Conservation (phyloP, 441 rosid genomes). For the Dalechampia spathulata region DNA sequence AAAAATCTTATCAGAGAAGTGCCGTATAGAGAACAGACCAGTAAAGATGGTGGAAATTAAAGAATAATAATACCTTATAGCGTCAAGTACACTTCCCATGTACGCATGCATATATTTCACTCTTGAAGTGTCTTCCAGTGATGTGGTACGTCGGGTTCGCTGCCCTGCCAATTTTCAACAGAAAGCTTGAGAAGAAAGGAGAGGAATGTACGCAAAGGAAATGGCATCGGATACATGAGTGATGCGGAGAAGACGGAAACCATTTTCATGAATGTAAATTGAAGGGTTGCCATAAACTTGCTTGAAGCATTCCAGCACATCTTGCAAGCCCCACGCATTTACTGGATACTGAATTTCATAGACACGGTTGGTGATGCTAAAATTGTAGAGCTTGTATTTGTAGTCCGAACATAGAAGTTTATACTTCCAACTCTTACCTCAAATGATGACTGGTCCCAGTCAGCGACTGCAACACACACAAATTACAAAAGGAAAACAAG, state of each 20-base stretch:
- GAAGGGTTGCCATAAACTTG: conserved; percentile 57
- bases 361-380: too few relatives aligned
- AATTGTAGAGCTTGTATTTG: too few relatives aligned
- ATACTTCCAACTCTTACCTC: conserved; percentile 19
- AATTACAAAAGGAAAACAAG: conserved; percentile 2
- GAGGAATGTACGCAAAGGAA: too few relatives aligned
- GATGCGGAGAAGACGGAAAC: conserved; percentile 24
- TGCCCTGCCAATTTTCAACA: conserved; percentile 29
- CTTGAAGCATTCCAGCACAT: conserved; percentile 43
- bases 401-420: too few relatives aligned
- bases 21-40: too few relatives aligned
- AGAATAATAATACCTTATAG: conserved; percentile 35
- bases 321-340: conserved; percentile 41
- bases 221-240: too few relatives aligned
- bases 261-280: conserved; percentile 68
- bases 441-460: not conserved
- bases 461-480: conserved; percentile 5
- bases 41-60: too few relatives aligned
- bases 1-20: too few relatives aligned
- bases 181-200: too few relatives aligned
- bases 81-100: conserved; percentile 44
- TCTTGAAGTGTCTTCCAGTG: conserved; percentile 44
- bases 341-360: conserved; percentile 27
- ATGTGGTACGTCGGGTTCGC: conserved; percentile 16
- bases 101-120: conserved; percentile 36